Evolutionary conservation across 2,329 filamentous ascomycete species (phyloP), one percentile per base, ranked within the genome.

Genomic region (Colletotrichum incanum): DNA sequence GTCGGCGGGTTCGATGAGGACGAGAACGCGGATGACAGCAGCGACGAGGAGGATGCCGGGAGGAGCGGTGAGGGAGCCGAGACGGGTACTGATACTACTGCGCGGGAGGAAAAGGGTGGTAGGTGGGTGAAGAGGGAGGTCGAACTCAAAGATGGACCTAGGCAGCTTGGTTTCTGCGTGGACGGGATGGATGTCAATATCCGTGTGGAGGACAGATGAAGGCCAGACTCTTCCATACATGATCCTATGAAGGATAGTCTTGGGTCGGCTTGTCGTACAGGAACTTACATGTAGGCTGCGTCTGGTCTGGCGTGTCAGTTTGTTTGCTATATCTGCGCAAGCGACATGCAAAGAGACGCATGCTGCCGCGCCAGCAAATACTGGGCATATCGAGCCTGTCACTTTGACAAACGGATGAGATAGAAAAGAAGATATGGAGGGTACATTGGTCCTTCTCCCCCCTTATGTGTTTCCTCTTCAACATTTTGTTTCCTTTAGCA

Each of bases 111-210:
- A 47, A 85, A 81, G 73, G 80, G 84, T 14, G 90, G 88, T 1
- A 87, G 90, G 74, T 95, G 93, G 86, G 87, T 95, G 60, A 92
- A 92, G 80, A 87, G 95, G 71, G 94, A 97, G 81, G 91, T 95
- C 41, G 93, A 95, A 81, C 86, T 98, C 66, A 89, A 88, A 68
- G 92, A 96, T 77, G 93, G 94, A 16, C 95, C 94, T 12, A 90
- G 94, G 77, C 91, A 93, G 80, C 86, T 98, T 75, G 94, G 94
- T 1, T 96, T 94, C 77, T 94, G 92, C 82, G 90, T 98, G 70
- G 94, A 97, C 78, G 91, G 92, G 0, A 80, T 85, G 73, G 91
- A 94, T 78, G 93, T 90, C 12, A 90, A 83, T 74, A 88, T 98
- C 45, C 87, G 94, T 49, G 89, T 98, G 41, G 93, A 95, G 78